Base-by-base conservation (phyloP, 139 green algal species). In the Chlorella ohadii region DNA sequence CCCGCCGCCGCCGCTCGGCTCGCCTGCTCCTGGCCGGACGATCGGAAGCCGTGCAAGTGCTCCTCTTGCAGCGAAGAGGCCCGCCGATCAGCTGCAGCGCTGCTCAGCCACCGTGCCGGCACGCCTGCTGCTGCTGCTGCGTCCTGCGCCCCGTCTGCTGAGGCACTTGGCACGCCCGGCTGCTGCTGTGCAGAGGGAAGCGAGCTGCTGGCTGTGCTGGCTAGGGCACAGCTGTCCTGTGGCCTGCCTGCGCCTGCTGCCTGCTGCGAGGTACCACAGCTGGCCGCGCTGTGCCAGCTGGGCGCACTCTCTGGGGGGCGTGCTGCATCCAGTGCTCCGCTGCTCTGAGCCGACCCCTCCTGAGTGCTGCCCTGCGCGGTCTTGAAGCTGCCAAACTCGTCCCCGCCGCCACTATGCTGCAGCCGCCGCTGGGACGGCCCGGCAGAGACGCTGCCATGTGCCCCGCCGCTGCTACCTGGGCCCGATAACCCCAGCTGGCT, bases 351-450 rank as follows among this genome's bases (percentile, higher is more conserved):
- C 19, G 51, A 59, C 47, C 7, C 1, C 27, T 55, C 72, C 4
- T 34, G 55, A 16, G 16, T 19, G 57, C 27, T 33, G 17, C 25
- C 34, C 31, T 34, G 16, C 1, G 78, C 78, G 4, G 63, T 83
- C 78, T 83, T 83, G 34, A 56, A 83, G 61, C 78, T 74, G 61
- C 78, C 44, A 31, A 51, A 83, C 65, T 83, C 63, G 5, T 73
- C 63, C n/a, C 47, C 13, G 63, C 39, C 39, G 28, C 19, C 51
- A 63, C 76, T 59, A 16, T 82, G 57, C 57, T 28, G 57, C 76
- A 72, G 59, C 17, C 41, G 76, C 25, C 76, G 57, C 33, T 39
- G 33, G 22, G 11, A 31, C 9, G 22, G 9, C 23, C 23, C 41
- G 12, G 27, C 39, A 11, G n/a, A 27, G 28, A 27, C 41, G 3